Base-by-base conservation (phyloP, 352 stramenopile species). In the Globisporangium megalacanthum region DNA sequence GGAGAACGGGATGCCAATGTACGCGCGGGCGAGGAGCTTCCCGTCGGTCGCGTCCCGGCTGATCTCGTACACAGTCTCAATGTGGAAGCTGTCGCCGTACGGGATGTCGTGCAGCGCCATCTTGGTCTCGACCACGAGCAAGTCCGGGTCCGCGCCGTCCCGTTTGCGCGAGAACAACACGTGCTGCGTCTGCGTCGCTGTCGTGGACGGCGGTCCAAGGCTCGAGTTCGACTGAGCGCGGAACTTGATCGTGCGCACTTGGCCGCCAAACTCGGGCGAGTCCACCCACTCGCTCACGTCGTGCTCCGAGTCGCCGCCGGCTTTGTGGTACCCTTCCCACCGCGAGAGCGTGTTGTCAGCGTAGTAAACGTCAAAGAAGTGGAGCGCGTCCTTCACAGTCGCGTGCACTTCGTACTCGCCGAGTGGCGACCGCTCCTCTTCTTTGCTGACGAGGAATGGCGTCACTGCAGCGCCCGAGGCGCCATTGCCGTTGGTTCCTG, bases 301-400 rank as follows among this genome's bases (percentile, higher is more conserved):
- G 42, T 90, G 76, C 31, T 90, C 80, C 7, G 69, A 70, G 44
- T 94, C 84, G 33, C 84, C 84, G 9, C 72, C 69, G 44, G 83
- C 79, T 47, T 83, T 79, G 52, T 76, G 54, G 29, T 87, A 79
- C 15, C 52, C 65, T 4, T 79, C 61, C 83, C 81, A 92, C 15
- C 76, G 79, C 14, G 58, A 37, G 3, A 78, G 45, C 19, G 69
- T 73, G 29, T 73, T 68, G 47, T 87, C 70, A 0, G 70, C 77
- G 54, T 90, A 89, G 56, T 88, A 92, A 17, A 87, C 49, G 22
- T 91, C 83, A 35, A 89, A 89, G 50, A 92, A 88, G 29, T 93
- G 77, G 10, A 77, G 42, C 0, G 65, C 60, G 19, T 83, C 70
- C 29, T 75, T 72, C 17, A 92, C 63, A 29, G 58, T 59, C 4